A percentile compares a stretch with the other conserved stretches of the same genome.
These are phyloP conservation scores for Fagopyrum homotropicum DNA, from an alignment of 148 eudicot species.

Conservation along the genomic window DNA sequence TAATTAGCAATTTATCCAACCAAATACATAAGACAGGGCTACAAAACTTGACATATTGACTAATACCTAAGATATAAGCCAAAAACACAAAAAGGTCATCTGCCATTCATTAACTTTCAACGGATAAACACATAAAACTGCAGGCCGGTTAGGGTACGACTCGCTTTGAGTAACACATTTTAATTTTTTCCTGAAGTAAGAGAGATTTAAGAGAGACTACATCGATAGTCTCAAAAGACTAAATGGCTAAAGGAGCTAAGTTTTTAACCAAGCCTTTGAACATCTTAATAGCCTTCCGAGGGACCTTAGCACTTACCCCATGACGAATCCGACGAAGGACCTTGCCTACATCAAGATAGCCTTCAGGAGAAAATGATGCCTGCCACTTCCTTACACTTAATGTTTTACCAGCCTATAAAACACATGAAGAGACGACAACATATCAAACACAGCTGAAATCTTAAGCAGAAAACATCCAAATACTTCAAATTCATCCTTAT, in stretches of 20 bases:
- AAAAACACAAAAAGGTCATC: not conserved
- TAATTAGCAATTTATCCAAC: not conserved
- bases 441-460: not conserved
- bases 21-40: not conserved
- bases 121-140: not conserved
- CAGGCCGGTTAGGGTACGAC: not conserved
- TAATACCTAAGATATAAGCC: not conserved
- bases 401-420: slow-evolving; percentile 69
- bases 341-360: slow-evolving; percentile 82
- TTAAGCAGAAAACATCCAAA: not conserved
- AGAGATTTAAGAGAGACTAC: not conserved
- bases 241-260: not conserved
- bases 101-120: not conserved
- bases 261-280: not conserved
- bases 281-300: not conserved
- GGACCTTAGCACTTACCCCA: slow-evolving; percentile 80
- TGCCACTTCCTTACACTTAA: slow-evolving; percentile 87
- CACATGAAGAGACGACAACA: not conserved
- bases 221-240: not conserved
- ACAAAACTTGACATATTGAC: not conserved
- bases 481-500: not conserved
- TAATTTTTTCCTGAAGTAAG: not conserved
- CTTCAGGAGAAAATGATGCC: slow-evolving; percentile 80
- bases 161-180: not conserved
- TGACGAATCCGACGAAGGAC: slow-evolving; percentile 72